Conservation (phyloP, 2,329 filamentous ascomycete genomes). For the Diaporthe capsici region DNA sequence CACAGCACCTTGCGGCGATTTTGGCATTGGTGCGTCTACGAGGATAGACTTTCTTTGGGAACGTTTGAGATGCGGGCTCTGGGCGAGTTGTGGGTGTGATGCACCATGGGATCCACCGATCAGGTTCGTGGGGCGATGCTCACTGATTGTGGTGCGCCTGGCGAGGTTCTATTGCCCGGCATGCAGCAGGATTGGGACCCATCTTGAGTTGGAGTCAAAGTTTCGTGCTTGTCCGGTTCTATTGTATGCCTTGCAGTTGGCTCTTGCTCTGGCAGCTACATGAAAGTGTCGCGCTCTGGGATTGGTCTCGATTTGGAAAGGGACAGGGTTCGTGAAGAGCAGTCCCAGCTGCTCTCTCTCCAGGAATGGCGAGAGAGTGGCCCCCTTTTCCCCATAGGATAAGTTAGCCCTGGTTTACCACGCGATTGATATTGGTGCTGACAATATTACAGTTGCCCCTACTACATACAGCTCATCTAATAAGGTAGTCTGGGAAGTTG, state of each 20-base stretch:
- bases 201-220: slow-evolving; percentile 96
- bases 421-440: slow-evolving; percentile 43
- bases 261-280: slow-evolving; percentile 43
- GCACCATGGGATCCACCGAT: slow-evolving; percentile 13
- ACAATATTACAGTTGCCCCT: slow-evolving; percentile 40
- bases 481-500: not conserved
- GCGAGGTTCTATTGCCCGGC: slow-evolving; percentile 34
- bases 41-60: slow-evolving; percentile 44
- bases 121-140: slow-evolving; percentile 5
- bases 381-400: slow-evolving; percentile 64
- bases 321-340: slow-evolving; percentile 55
- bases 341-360: slow-evolving; percentile 65
- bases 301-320: slow-evolving; percentile 46
- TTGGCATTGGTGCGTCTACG: slow-evolving; percentile 46
- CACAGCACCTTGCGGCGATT: slow-evolving; percentile 49
- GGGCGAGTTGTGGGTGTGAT: slow-evolving; percentile 34
- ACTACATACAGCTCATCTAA: not conserved
- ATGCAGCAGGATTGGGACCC: slow-evolving; percentile 73
- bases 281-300: slow-evolving; percentile 39
- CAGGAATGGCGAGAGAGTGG: slow-evolving; percentile 65
- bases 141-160: slow-evolving; percentile 12
- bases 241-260: slow-evolving; percentile 43
- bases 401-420: slow-evolving; percentile 55
- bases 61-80: slow-evolving; percentile 28
- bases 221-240: slow-evolving; percentile 84